Percentiles rank a stretch among this genome's conserved stretches.
Evolutionary conservation across 116 monocot species (phyloP).

Genomic region (Phalaenopsis hybrid): DNA sequence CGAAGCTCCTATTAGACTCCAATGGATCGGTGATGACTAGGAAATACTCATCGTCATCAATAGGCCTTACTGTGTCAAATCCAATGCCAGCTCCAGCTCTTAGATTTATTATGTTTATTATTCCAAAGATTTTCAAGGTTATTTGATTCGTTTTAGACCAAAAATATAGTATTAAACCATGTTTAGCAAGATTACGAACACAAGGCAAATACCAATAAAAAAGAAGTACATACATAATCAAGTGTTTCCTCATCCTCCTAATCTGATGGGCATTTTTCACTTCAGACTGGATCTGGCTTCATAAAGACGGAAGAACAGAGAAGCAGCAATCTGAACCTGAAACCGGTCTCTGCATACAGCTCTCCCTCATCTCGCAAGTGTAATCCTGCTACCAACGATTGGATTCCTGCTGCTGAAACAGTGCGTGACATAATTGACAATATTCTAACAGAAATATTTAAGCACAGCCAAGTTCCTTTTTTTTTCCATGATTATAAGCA

Average conservation of each 20-base stretch:
- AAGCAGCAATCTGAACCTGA: constrained; percentile 15
- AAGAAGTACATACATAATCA: neutral
- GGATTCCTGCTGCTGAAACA: constrained; percentile 53
- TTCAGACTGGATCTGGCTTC: constrained; percentile 85
- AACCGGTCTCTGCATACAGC: constrained; percentile 2
- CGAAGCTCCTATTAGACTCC: too few relatives aligned
- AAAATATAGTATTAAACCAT: too few relatives aligned
- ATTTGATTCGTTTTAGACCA: too few relatives aligned
- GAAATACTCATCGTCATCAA: too few relatives aligned
- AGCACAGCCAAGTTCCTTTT: neutral
- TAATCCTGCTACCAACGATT: constrained; percentile 89
- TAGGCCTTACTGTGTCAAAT: too few relatives aligned
- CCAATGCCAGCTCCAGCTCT: too few relatives aligned
- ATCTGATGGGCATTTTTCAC: neutral
- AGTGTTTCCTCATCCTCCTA: neutral
- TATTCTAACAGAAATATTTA: too few relatives aligned
- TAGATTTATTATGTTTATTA: too few relatives aligned
- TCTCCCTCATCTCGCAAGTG: constrained; percentile 32
- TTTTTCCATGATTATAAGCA: neutral
- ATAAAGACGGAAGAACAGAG: constrained; percentile 53
- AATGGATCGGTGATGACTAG: too few relatives aligned
- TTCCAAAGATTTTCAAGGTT: too few relatives aligned
- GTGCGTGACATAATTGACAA: constrained; percentile 9
- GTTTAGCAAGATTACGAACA: too few relatives aligned
- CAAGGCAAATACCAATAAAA: too few relatives aligned